Base-by-base conservation (phyloP, 2,329 filamentous ascomycete species). In the Colletotrichum coccodes region DNA sequence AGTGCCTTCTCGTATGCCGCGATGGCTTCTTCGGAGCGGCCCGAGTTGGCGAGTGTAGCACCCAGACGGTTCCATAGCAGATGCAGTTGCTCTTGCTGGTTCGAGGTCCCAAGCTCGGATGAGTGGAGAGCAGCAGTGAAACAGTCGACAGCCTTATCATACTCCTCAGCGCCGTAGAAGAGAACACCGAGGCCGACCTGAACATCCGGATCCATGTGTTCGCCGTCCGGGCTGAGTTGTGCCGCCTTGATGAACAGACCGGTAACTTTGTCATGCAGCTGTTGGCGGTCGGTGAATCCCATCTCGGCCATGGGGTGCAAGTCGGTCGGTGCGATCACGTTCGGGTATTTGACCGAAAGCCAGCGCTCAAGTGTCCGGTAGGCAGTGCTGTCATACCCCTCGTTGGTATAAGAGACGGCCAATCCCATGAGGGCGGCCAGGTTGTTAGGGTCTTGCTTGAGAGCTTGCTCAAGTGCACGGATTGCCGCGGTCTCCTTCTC, bases 401-500 rank as follows among this genome's bases (percentile, higher is more conserved):
- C 96, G 82, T 99, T 99, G 54, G 96, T 99, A 81, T 99, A 99
- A 6, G 94, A 97, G 23, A 99, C 95, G 16, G 95, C 94, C 60
- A 99, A 85, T 1, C 94, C 95, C 95, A 99, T 98, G 52, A 99
- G 87, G 0, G 95, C 95, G 68, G 93, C 89, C 23, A 97, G 87
- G 77, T 97, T 98, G 75, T 90, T 91, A 0, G 94, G 91, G 75
- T 98, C 95, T 32, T 96, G 85, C 79, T 95, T 95, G 71, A 98
- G 83, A 1, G 95, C 94, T 78, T 96, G 93, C 80, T 98, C 95
- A 69, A 98, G 85, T 3, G 96, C 96, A 38, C 96, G 91, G 72
- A 99, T 98, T 3, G 96, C 96, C 0, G 96, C 95, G 9, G 94
- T 92, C 80, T 99, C 96, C 83, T 99, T 99, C 81, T 99, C 96